phyloP scores from a whole-genome alignment of 495 filamentous ascomycete genomes.

The Podospora bellae-mahoneyi region DNA sequence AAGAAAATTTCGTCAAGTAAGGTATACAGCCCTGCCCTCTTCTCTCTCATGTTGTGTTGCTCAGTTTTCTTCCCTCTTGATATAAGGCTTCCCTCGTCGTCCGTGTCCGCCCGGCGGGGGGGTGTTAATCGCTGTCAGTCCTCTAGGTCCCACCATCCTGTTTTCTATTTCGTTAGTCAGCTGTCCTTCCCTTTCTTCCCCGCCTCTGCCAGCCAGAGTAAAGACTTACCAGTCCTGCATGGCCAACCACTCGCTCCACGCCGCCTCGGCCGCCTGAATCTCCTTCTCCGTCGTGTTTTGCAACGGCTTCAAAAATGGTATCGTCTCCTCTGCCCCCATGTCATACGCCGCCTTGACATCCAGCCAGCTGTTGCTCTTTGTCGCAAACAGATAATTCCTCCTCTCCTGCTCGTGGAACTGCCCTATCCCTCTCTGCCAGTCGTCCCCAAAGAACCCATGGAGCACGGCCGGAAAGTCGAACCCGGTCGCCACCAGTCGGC shows the following conservation, averaged over 20 bases:
- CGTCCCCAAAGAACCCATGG: slow-evolving; percentile 92
- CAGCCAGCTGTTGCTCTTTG: slow-evolving; percentile 86
- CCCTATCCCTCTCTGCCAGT: slow-evolving; percentile 76
- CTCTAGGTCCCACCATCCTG: slow-evolving; percentile 65
- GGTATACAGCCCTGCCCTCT: background rate
- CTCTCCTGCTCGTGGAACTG: slow-evolving; percentile 84
- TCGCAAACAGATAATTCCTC: slow-evolving; percentile 90
- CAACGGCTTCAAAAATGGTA: slow-evolving; percentile 82
- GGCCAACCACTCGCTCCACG: slow-evolving; percentile 81
- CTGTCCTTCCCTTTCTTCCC: background rate
- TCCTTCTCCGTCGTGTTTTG: slow-evolving; percentile 71
- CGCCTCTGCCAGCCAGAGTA: background rate
- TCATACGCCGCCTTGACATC: slow-evolving; percentile 88
- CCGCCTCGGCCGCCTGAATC: slow-evolving; percentile 76
- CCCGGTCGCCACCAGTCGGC: slow-evolving; percentile 85
- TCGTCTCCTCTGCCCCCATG: slow-evolving; percentile 70
- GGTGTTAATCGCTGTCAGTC: slow-evolving; percentile 27
- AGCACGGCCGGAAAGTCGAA: slow-evolving; percentile 82
- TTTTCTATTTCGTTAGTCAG: slow-evolving; percentile 6
- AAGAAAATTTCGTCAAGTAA: background rate
- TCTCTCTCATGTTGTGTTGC: background rate
- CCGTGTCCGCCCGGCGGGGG: slow-evolving; percentile 8
- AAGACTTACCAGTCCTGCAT: slow-evolving; percentile 77
- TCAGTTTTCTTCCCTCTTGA: slow-evolving; percentile 4
- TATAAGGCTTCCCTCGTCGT: slow-evolving; percentile 12